Evolutionary conservation across 1,284 basidiomycete species (phyloP).

Genomic region (Phellinidium pouzarii): DNA sequence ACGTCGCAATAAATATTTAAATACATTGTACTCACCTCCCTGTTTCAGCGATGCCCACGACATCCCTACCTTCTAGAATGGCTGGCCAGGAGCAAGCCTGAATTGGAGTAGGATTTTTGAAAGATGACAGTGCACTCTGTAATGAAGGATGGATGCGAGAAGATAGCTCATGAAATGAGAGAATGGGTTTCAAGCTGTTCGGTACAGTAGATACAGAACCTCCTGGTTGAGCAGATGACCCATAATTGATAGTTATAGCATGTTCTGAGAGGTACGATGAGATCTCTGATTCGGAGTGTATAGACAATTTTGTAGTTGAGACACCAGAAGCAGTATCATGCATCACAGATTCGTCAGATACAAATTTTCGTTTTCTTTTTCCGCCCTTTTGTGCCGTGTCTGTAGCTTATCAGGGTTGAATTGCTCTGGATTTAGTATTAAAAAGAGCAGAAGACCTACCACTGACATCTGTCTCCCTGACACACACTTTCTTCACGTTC

Average conservation of each 20-base stretch:
- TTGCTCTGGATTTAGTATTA: too few species aligned
- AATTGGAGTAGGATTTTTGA: slow-evolving; percentile 90
- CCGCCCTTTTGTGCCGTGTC: too few species aligned
- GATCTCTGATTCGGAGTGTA: slow-evolving; percentile 37
- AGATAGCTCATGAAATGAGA: slow-evolving; percentile 71
- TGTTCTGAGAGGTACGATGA: slow-evolving; percentile 66
- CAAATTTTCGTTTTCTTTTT: too few species aligned
- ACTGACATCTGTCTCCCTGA: too few species aligned
- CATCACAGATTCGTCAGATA: too few species aligned
- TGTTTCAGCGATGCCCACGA: slow-evolving; percentile 96
- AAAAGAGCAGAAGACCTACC: too few species aligned
- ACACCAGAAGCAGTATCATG: background rate
- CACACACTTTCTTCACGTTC: too few species aligned
- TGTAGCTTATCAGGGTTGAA: too few species aligned
- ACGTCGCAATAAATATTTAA: background rate
- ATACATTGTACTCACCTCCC: slow-evolving; percentile 52
- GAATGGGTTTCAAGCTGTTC: slow-evolving; percentile 56
- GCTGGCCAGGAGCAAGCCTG: slow-evolving; percentile 96
- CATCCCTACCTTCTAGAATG: slow-evolving; percentile 75
- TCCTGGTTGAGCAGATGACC: slow-evolving; percentile 26
- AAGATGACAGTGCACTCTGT: slow-evolving; percentile 57
- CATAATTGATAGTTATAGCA: slow-evolving; percentile 65
- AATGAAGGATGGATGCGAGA: slow-evolving; percentile 54
- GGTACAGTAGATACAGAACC: slow-evolving; percentile 24
- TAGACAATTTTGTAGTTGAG: slow-evolving; percentile 5